A percentile compares a stretch with the other conserved stretches of the same genome.
phyloP scores from a whole-genome alignment of 352 stramenopile genomes.

The Phytophthora pluvialis region DNA sequence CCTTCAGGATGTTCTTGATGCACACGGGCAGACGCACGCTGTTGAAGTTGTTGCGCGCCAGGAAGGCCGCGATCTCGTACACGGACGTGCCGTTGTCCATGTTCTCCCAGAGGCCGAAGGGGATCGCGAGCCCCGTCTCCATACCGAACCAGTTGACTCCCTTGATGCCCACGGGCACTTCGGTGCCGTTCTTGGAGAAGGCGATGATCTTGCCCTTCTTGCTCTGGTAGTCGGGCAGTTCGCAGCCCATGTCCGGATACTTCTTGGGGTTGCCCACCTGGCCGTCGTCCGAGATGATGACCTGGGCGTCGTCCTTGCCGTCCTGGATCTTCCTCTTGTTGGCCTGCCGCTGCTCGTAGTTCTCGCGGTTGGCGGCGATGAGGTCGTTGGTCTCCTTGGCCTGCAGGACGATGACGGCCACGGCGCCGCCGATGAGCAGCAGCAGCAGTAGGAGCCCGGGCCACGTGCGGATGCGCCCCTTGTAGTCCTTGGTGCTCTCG shows the following conservation, averaged over 20 bases:
- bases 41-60: constrained; percentile 77
- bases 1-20: constrained; percentile 63
- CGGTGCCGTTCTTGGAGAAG: constrained; percentile 59
- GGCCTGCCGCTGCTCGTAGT: constrained; percentile 33
- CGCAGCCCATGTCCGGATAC: constrained; percentile 58
- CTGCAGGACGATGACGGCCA: constrained; percentile 47
- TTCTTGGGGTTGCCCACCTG: constrained; percentile 59
- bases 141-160: constrained; percentile 83
- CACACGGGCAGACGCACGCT: constrained; percentile 63
- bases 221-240: constrained; percentile 66
- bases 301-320: constrained; percentile 38
- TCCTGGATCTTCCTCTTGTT: constrained; percentile 53
- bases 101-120: constrained; percentile 78
- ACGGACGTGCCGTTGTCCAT: constrained; percentile 64
- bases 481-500: constrained; percentile 66
- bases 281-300: constrained; percentile 58
- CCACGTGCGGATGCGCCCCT: constrained; percentile 71
- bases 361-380: constrained; percentile 19
- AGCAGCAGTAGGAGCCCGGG: constrained; percentile 60
- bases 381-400: constrained; percentile 44
- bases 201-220: constrained; percentile 59
- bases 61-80: constrained; percentile 68
- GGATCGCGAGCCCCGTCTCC: constrained; percentile 63
- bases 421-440: constrained; percentile 41
- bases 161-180: constrained; percentile 62